These are phyloP conservation scores for Pseudocercospora pini-densiflorae DNA, from an alignment of 2,329 filamentous ascomycete genomes.

Conservation along the genomic window DNA sequence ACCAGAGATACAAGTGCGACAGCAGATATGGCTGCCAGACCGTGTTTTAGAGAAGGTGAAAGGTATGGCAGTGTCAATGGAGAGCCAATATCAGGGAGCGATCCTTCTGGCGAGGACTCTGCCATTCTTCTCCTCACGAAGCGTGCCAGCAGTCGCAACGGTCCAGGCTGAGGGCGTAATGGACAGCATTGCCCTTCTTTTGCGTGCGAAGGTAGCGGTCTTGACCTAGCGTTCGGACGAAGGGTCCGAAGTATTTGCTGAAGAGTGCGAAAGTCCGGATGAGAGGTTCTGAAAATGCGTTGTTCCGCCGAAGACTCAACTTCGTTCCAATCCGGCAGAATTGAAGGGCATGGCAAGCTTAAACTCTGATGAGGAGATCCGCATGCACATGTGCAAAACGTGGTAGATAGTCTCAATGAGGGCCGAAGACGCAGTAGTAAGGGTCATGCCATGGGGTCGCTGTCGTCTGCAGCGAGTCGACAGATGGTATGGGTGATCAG, in stretches of 20 bases:
- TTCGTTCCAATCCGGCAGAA: background rate
- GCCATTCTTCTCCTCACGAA: background rate
- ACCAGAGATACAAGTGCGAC: slow-evolving; percentile 55
- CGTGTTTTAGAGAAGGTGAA: slow-evolving; percentile 42
- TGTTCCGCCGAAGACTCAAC: background rate
- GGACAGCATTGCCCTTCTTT: no score
- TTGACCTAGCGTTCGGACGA: no score
- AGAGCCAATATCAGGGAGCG: background rate
- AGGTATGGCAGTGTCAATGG: slow-evolving; percentile 29
- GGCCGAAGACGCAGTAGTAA: no score
- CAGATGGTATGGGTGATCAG: background rate
- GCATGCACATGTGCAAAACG: background rate
- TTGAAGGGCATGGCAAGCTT: background rate
- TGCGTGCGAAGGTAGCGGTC: no score
- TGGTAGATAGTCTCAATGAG: background rate
- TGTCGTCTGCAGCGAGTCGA: background rate
- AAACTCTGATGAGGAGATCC: background rate
- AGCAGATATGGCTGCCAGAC: slow-evolving; percentile 52
- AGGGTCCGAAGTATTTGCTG: no score
- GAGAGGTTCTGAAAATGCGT: background rate
- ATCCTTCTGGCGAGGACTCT: slow-evolving; percentile 22
- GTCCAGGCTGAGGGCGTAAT: no score
- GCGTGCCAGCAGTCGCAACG: no score
- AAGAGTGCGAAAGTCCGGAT: no score
- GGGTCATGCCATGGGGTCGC: background rate